phyloP scores from a whole-genome alignment of 169 alveolate species.

The Eimeria maxima region DNA sequence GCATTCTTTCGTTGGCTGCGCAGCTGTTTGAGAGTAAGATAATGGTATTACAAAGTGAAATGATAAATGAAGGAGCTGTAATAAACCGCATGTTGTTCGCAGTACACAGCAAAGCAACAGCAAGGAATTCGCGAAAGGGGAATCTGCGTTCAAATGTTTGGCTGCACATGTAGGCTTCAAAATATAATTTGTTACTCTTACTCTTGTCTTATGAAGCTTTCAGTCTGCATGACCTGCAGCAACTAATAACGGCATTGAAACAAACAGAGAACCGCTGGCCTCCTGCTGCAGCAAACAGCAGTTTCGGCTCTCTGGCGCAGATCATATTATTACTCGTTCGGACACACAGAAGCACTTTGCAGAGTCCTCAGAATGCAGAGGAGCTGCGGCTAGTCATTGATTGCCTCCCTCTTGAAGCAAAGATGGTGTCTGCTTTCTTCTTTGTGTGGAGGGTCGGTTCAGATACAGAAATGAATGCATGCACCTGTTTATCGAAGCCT shows the following conservation, averaged over 20 bases:
- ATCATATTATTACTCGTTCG: background rate
- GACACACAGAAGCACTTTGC: background rate
- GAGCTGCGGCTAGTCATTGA: background rate
- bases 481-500: background rate
- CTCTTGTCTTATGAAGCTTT: background rate
- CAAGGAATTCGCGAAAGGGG: background rate
- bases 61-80: background rate
- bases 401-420: background rate
- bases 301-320: background rate
- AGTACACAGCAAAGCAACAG: background rate
- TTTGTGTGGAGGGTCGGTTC: background rate
- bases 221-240: conserved; percentile 17
- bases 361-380: background rate
- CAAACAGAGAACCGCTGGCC: conserved; percentile 26
- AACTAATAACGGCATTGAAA: background rate
- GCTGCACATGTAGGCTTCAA: conserved; percentile 2
- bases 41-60: background rate
- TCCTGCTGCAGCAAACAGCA: background rate
- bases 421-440: background rate
- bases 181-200: background rate
- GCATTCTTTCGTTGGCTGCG: background rate
- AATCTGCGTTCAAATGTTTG: background rate
- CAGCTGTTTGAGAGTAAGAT: background rate
- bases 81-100: background rate
- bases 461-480: background rate